Evolutionary conservation across 148 eudicot species (phyloP), one percentile per base, ranked within the genome.

Genomic region (Heliosperma pusillum): DNA sequence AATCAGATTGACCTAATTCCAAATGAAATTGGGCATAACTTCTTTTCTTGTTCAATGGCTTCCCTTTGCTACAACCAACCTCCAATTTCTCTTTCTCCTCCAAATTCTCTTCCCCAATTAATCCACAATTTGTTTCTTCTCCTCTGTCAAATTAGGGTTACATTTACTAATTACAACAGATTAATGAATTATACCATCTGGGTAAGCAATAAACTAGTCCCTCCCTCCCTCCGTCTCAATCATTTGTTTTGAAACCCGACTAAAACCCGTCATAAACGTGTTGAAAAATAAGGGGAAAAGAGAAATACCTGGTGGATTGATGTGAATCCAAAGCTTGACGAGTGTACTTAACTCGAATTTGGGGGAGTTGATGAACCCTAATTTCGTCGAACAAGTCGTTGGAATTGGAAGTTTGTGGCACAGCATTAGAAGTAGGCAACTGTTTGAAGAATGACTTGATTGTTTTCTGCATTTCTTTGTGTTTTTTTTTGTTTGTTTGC

Each of bases 1-100:
- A 94, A 87, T 94, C 90, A 78, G 98, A 90, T 56, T 94, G 98
- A 66, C 98, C 97, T 77, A 92, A 71, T 40, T 94, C 96, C 85
- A 94, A 82, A 83, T 92, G 92, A 79, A 86, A 87, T 56, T 94
- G 98, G 1, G 91, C 96, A 81, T 94, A 92, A 19, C 76, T 94
- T 74, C 96, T 89, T 76, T 92, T 94, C 85, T 90, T 94, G 78
- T 86, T 87, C 44, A 86, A 78, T 63, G 80, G 69, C 76, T 85
- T 88, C 74, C 84, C 67, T 64, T 84, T 27, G 24, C 67, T 77
- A 11, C 53, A 5, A 67, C 69, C 80, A 19, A 64, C 70, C 65
- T 80, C 73, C 42, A 74, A 70, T 27, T 66, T 66, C 58, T 77
- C 61, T 66, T 47, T 73, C 36, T 69, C 68, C 42, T 69, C 75